Conservation (phyloP, 495 filamentous ascomycete genomes). For the Penicillium diatomitis region DNA sequence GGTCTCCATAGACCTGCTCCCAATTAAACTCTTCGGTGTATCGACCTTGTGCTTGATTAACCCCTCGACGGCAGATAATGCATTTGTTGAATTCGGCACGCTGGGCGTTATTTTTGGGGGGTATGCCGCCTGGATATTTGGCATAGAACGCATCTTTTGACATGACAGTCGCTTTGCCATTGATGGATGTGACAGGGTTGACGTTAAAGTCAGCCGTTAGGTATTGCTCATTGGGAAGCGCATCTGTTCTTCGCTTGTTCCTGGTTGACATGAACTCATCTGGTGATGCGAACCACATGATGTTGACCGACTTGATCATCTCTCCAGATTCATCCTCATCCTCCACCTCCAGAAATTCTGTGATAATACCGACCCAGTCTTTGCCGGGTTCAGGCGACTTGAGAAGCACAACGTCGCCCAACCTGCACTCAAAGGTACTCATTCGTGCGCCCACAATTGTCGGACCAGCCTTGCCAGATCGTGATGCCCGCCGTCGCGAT, state of each 20-base stretch:
- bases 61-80: conserved; percentile 83
- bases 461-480: conserved; percentile 20
- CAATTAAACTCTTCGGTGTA: conserved; percentile 92
- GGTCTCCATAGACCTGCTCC: conserved; percentile 70
- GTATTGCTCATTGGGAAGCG: conserved; percentile 82
- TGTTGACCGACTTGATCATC: conserved; percentile 52
- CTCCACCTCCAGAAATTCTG: conserved; percentile 62
- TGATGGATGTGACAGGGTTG: conserved; percentile 82
- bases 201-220: conserved; percentile 75
- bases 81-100: conserved; percentile 71
- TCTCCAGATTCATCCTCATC: conserved; percentile 46
- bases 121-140: conserved; percentile 65
- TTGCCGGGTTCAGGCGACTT: conserved; percentile 76
- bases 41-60: conserved; percentile 74
- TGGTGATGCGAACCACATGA: conserved; percentile 88
- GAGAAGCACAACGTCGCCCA: conserved; percentile 78
- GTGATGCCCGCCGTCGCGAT: conserved; percentile 24
- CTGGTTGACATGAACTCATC: conserved; percentile 70
- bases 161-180: conserved; percentile 74
- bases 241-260: conserved; percentile 76
- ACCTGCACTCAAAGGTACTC: conserved; percentile 69
- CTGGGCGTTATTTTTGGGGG: conserved; percentile 53
- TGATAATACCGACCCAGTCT: conserved; percentile 84
- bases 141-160: conserved; percentile 57
- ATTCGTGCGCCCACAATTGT: conserved; percentile 73